phyloP scores from a whole-genome alignment of 2,329 filamentous ascomycete genomes.

The Orbilia oligospora region DNA sequence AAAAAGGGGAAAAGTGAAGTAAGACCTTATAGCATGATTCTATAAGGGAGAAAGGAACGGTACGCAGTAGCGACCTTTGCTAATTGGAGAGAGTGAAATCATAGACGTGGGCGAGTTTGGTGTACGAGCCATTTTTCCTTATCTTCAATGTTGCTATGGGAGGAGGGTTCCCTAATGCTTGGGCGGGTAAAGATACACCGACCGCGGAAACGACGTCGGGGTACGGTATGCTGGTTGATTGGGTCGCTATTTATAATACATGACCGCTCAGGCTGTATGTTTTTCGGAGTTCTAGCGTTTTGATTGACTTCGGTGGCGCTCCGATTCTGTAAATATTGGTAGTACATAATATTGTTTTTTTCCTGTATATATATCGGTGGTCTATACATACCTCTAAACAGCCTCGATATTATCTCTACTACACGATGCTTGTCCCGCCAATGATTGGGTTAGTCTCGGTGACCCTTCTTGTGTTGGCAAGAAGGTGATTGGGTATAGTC shows the following conservation, averaged over 20 bases:
- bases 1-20: no score
- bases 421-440: no score
- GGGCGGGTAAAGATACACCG: slow-evolving; percentile 66
- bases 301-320: no score
- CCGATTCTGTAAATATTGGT: background rate
- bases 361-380: background rate
- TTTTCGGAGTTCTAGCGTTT: no score
- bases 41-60: background rate
- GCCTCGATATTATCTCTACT: no score
- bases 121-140: slow-evolving; percentile 66
- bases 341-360: background rate
- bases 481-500: no score
- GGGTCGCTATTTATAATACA: slow-evolving; percentile 67
- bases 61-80: background rate
- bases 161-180: slow-evolving; percentile 67
- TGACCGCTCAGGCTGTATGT: background rate
- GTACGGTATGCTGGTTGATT: slow-evolving; percentile 67
- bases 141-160: slow-evolving; percentile 68
- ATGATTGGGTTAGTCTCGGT: background rate
- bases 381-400: background rate
- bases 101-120: slow-evolving; percentile 65
- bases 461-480: no score
- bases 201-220: slow-evolving; percentile 66
- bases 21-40: no score
- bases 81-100: background rate